phyloP scores from a whole-genome alignment of 768 basidiomycete species.

The Pleurotus platypus region DNA sequence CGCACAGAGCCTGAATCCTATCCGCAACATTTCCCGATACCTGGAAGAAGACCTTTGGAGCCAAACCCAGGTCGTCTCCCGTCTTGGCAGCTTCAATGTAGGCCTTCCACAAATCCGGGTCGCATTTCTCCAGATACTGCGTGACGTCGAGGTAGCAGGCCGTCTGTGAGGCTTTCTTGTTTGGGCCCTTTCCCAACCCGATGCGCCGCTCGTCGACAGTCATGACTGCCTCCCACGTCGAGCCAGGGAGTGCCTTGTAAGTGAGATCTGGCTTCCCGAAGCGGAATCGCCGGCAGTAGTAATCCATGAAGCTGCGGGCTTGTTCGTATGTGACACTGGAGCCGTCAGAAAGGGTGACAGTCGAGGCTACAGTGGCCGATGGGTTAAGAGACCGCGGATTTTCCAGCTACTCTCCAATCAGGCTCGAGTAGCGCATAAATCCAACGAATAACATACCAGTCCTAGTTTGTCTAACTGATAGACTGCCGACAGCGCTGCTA shows the following conservation, averaged over 20 bases:
- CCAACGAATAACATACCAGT: slow-evolving; percentile 46
- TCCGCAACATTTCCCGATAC: slow-evolving; percentile 64
- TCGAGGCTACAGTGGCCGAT: slow-evolving; percentile 6
- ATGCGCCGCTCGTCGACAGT: slow-evolving; percentile 75
- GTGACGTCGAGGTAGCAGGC: slow-evolving; percentile 86
- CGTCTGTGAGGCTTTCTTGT: slow-evolving; percentile 69
- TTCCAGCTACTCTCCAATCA: slow-evolving; percentile 28
- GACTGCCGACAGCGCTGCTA: slow-evolving; percentile 74
- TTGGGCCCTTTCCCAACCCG: slow-evolving; percentile 67
- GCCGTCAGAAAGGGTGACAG: slow-evolving; percentile 53
- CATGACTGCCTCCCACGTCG: slow-evolving; percentile 70
- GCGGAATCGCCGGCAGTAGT: slow-evolving; percentile 78
- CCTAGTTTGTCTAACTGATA: slow-evolving; percentile 64
- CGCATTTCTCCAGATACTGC: slow-evolving; percentile 82
- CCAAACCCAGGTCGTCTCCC: slow-evolving; percentile 68
- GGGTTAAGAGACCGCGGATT: slow-evolving; percentile 28
- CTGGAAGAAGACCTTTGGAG: slow-evolving; percentile 63
- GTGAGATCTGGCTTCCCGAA: slow-evolving; percentile 74
- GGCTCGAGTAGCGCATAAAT: no score
- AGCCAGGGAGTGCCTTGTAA: slow-evolving; percentile 32
- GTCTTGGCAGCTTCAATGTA: slow-evolving; percentile 60
- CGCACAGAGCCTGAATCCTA: slow-evolving; percentile 65
- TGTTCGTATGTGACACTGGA: slow-evolving; percentile 61
- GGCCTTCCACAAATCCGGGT: slow-evolving; percentile 72
- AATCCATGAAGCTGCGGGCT: slow-evolving; percentile 91